These are phyloP conservation scores for Chlamydomonas reinhardtii DNA, from an alignment of 163 green algal genomes.

Conservation along the genomic window DNA sequence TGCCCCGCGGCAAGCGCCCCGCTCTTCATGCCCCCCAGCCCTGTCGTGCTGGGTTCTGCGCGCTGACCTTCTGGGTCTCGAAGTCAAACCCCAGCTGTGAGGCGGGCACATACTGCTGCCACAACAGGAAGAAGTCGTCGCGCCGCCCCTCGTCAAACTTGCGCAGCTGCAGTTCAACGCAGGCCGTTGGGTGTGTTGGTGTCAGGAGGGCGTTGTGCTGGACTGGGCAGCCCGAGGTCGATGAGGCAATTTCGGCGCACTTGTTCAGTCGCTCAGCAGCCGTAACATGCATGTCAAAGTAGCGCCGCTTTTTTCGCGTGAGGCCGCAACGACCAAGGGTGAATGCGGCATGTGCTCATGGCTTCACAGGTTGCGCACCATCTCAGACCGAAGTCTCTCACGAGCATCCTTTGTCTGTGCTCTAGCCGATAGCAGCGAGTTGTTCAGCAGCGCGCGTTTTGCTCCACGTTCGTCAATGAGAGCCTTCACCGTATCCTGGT, in stretches of 20 bases:
- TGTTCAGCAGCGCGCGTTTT: conserved; percentile 15
- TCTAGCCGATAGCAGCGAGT: neutral
- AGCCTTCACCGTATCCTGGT: conserved; percentile 13
- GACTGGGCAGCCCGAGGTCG: too few relatives aligned
- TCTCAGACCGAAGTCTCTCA: conserved; percentile 34
- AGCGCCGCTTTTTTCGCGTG: neutral
- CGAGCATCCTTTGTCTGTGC: conserved; percentile 24
- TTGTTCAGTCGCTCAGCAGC: neutral
- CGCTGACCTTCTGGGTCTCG: conserved; percentile 31
- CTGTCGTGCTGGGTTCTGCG: too few relatives aligned
- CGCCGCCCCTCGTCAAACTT: conserved; percentile 58
- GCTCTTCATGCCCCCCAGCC: too few relatives aligned
- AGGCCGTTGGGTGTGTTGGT: too few relatives aligned
- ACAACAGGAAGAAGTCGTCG: conserved; percentile 51
- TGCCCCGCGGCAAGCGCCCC: too few relatives aligned
- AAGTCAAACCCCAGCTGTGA: conserved; percentile 40
- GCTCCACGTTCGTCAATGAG: conserved; percentile 13
- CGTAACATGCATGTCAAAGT: neutral
- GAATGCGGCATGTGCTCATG: neutral
- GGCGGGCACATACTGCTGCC: conserved; percentile 55
- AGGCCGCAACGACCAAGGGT: neutral
- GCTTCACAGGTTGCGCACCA: conserved; percentile 6
- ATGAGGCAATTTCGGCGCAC: neutral
- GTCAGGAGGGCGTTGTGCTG: too few relatives aligned
- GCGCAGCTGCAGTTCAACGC: conserved; percentile 45